Evolutionary conservation across 805 yeast species (phyloP), one percentile per base, ranked within the genome.

Genomic region (Schizosaccharomyces osmophilus): DNA sequence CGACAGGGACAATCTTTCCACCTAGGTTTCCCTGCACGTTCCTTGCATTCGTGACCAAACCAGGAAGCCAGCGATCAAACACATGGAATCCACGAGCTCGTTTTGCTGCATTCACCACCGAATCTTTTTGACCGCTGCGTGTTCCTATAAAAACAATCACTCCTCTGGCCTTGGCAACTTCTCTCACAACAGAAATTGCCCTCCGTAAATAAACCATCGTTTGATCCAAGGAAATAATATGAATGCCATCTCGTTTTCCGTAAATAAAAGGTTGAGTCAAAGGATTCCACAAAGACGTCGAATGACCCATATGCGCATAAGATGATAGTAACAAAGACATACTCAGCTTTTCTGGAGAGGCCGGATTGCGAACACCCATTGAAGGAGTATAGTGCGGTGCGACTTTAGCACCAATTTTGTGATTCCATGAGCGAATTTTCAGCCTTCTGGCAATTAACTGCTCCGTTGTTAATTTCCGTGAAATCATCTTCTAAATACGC

Each of bases 251-350:
- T 68, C 93, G 87, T 65, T 79, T 84, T 62, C 97, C 98, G 68
- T 84, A 84, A 57, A 90, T 78, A 70, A 77, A 93, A 11, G 94
- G 89, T 26, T 54, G 61, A 26, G 59, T 29, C 39, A 26, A 19
- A 15, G 64, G 58, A 36, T 63, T 64, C 80, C 83, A 84, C 64
- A 83, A 75, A 2, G 84, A 75, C 43, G 81, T 83, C n/a, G 95
- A 79, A 67, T 90, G 97, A 36, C 98, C 98, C 66, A 93, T 75
- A 71, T 93, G 98, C 58, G 90, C 90, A 61, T 96, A 97, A 0
- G 97, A 87, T 3, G 96, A 90, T 71, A 90, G 71, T 61, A 93
- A 76, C 62, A 81, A 81, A 39, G 87, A 75, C 45, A 88, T 75
- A 2, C 90, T 77, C 13, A 86, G 69, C 62, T 85, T 80, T 26